Evolutionary conservation across 2,329 filamentous ascomycete species (phyloP), one percentile per base, ranked within the genome.

Genomic region (Penicillium verrucosum): DNA sequence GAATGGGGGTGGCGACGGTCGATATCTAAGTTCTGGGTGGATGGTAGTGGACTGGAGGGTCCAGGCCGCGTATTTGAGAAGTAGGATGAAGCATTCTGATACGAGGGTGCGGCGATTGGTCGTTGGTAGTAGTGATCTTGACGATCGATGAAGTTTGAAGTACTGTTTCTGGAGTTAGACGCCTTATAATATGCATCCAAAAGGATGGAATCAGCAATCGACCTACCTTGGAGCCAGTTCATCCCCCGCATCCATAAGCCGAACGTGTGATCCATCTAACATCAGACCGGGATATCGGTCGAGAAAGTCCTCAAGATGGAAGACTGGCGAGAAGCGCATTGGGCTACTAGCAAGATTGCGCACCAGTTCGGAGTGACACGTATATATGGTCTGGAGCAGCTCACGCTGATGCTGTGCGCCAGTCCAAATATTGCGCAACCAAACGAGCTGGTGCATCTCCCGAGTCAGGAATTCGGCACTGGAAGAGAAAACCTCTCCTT

Each of bases 281-380:
- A 81, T 78, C 55, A 85, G 81, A 1, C 86, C 87, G 0, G 85
- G 85, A 21, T 96, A 96, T 29, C 91, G 82, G 65, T 94, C 89
- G 65, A 94, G 92, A 73, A 95, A 95, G 68, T 94, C 89, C 61
- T 94, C 90, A 14, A 92, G 82, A 59, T 94, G 89, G 67, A 94
- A 93, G 1, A 90, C 88, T 0, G 89, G 87, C 0, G 87, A 87
- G 63, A 90, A 91, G 10, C 89, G 79, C 81, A 89, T 87, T 0
- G 86, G 81, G 60, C 84, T 89, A 52, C 81, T 85, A 1, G 84
- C 81, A 21, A 91, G 73, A 4, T 84, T 86, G 68, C 89, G 89
- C 51, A 92, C 86, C n/a, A 95, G 80, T 70, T 92, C 89, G 0
- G 84, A 81, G 67, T 96, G 91, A n/a, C 87, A 89, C 27, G 83